Percentiles rank a stretch among this genome's conserved stretches.
Evolutionary conservation across 768 basidiomycete species (phyloP).

Genomic region (Collybia nuda): DNA sequence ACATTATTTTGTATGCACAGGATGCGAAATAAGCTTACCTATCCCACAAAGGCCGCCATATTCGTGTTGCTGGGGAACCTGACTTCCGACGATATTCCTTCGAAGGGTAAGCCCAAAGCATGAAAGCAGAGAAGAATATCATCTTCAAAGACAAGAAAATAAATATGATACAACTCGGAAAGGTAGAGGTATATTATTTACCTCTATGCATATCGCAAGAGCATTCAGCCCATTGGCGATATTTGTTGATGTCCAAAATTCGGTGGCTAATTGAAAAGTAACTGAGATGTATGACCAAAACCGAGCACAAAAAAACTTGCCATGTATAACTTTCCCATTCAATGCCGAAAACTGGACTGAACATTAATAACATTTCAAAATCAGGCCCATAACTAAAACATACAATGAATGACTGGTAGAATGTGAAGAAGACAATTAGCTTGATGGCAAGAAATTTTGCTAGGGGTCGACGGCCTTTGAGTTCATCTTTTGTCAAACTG

Average conservation of each 20-base stretch:
- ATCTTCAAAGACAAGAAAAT: conserved; percentile 47
- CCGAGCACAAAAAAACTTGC: conserved; percentile 27
- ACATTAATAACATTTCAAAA: not conserved
- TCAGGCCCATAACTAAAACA: conserved; percentile 19
- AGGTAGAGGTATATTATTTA: conserved; percentile 21
- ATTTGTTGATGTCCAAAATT: conserved; percentile 81
- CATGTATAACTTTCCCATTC: conserved; percentile 64
- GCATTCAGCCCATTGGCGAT: conserved; percentile 82
- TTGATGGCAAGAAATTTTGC: conserved; percentile 87
- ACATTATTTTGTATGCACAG: conserved; percentile 1
- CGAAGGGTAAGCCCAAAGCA: conserved; percentile 80
- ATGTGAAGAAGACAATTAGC: conserved; percentile 81
- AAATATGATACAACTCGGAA: not conserved
- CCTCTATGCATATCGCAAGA: conserved; percentile 79
- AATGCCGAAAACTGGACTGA: conserved; percentile 57
- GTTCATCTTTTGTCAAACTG: conserved; percentile 75
- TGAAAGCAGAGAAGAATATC: conserved; percentile 73
- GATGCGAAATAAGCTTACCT: conserved; percentile 37
- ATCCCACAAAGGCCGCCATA: conserved; percentile 72
- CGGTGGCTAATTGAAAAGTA: conserved; percentile 42
- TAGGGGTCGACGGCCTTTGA: conserved; percentile 68
- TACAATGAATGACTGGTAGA: conserved; percentile 78
- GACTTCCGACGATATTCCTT: conserved; percentile 55
- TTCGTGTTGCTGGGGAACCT: conserved; percentile 44
- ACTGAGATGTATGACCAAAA: not conserved